Base-by-base conservation (phyloP, 805 yeast genomes). In the Limtongia smithiae region DNA sequence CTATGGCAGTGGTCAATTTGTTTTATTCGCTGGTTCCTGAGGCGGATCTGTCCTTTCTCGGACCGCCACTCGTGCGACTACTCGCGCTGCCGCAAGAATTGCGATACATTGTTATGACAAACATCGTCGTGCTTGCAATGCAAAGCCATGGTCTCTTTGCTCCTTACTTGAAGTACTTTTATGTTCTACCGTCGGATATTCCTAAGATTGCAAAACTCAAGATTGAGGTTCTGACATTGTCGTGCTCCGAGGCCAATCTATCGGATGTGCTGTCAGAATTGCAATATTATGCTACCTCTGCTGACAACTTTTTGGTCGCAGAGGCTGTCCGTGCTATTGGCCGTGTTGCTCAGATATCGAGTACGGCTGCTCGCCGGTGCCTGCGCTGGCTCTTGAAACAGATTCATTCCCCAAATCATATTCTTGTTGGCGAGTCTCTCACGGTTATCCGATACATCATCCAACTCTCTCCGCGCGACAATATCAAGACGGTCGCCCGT, bases 391-490 rank as follows among this genome's bases (percentile, higher is more conserved):
- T 88, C 54, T 69, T 80, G 54, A 65, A 63, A 21, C 71, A 81
- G 60, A 68, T 82, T 48, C 60, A 75, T 28, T 50, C 61, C 0
- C 48, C 59, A n/a, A 44, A 41, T 24, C 50, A 42, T 14, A 64
- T 63, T 3, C 64, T 83, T 4, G 71, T 80, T 36, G 77, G 80
- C 46, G 93, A 87, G 59, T 73, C 83, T 44, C 73, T 90, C 3
- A 79, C 85, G 5, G 86, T 88, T 2, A 73, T 90, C 5, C 71
- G 96, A 40, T 78, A 76, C 55, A 67, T 89, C 54, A 78, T 89
- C 32, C 94, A 86, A 63, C 76, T 75, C 54, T 71, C 80, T 50
- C 78, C 83, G 5, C 63, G 68, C 27, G 72, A 70, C 18, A 78
- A 85, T 51, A 65, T 79, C 28, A 73, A 74, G 28, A 77, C 83